Evolutionary conservation across 1,139 yeast species (phyloP).

Genomic region (Wickerhamomyces sp.): DNA sequence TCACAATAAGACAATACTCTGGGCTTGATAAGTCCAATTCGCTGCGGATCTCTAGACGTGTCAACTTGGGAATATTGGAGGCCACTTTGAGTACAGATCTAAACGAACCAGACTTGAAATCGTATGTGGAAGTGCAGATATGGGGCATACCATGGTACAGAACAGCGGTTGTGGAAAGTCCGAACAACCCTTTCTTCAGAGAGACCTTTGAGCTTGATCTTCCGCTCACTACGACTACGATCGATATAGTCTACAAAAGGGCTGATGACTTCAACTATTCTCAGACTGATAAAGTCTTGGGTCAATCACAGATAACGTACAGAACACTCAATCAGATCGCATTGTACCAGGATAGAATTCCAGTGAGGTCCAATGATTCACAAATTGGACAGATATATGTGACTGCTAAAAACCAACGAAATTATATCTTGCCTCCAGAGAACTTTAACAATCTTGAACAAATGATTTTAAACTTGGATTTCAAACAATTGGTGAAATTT

Average conservation of each 20-base stretch:
- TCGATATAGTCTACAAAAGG: slow-evolving; percentile 47
- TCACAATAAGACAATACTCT: slow-evolving; percentile 55
- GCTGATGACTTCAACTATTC: slow-evolving; percentile 20
- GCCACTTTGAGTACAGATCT: slow-evolving; percentile 5
- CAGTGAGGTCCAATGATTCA: slow-evolving; percentile 22
- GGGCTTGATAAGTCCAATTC: slow-evolving; percentile 31
- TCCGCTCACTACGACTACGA: slow-evolving; percentile 48
- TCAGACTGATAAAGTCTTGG: slow-evolving; percentile 35
- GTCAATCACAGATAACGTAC: slow-evolving; percentile 52
- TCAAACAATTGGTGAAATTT: slow-evolving; percentile 44
- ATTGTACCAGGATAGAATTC: slow-evolving; percentile 28
- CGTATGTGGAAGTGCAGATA: slow-evolving; percentile 58
- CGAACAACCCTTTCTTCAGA: slow-evolving; percentile 64
- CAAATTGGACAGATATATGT: slow-evolving; percentile 56
- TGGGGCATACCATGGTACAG: slow-evolving; percentile 71
- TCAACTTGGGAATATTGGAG: slow-evolving; percentile 59
- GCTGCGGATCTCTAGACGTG: slow-evolving; percentile 51
- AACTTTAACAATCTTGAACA: slow-evolving; percentile 58
- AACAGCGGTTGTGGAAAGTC: slow-evolving; percentile 51
- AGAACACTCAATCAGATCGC: slow-evolving; percentile 36
- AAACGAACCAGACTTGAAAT: slow-evolving; percentile 27
- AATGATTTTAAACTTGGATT: slow-evolving; percentile 47
- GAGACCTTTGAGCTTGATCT: slow-evolving; percentile 56
- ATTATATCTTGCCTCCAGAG: slow-evolving; percentile 54
- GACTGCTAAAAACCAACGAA: slow-evolving; percentile 47